A percentile compares a stretch with the other conserved stretches of the same genome.
phyloP scores from a whole-genome alignment of 2,329 filamentous ascomycete genomes.

The Fusarium sulawesiense region DNA sequence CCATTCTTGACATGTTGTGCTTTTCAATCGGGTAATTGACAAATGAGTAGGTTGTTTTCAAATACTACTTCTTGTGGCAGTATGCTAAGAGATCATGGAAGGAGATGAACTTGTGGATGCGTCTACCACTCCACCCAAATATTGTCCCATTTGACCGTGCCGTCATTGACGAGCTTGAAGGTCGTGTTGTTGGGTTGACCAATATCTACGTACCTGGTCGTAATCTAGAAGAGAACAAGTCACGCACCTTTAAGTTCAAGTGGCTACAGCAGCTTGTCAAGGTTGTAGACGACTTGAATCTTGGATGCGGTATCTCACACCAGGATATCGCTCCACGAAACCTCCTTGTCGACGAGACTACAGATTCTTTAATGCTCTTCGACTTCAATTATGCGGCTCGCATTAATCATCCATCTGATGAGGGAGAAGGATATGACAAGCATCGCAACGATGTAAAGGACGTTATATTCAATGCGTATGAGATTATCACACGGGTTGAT shows the following conservation, averaged over 20 bases:
- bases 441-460: too few relatives aligned
- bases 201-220: constrained; percentile 48
- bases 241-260: constrained; percentile 50
- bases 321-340: constrained; percentile 55
- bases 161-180: constrained; percentile 48
- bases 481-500: too few relatives aligned
- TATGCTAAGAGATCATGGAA: constrained; percentile 44
- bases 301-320: constrained; percentile 52
- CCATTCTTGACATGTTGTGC: too few relatives aligned
- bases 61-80: constrained; percentile 49
- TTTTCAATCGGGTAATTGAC: background rate
- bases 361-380: constrained; percentile 37
- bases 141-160: constrained; percentile 50
- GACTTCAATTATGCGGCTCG: too few relatives aligned
- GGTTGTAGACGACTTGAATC: constrained; percentile 51
- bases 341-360: constrained; percentile 50
- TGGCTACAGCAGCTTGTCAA: constrained; percentile 53
- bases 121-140: constrained; percentile 51
- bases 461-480: too few relatives aligned
- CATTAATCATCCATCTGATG: too few relatives aligned
- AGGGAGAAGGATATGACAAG: too few relatives aligned
- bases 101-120: constrained; percentile 50
- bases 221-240: constrained; percentile 46
- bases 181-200: constrained; percentile 52
- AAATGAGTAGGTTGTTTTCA: constrained; percentile 43